A percentile compares a stretch with the other conserved stretches of the same genome.
Conservation (phyloP, 2,329 filamentous ascomycete genomes). For the Diaporthe nobilis region DNA sequence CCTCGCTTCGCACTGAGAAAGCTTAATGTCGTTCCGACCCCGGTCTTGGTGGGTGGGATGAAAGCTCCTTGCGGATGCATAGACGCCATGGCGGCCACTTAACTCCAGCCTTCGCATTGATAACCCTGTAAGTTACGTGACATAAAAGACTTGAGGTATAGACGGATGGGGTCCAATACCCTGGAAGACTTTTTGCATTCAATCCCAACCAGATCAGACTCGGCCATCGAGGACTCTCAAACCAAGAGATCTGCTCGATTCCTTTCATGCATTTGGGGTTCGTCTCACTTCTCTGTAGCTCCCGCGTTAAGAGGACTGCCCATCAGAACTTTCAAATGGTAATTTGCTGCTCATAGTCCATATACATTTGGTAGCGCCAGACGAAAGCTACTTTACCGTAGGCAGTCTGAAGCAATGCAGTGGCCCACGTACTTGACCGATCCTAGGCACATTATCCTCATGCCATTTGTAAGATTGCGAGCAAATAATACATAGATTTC, state of each 20-base stretch:
- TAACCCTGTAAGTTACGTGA: conserved; percentile 3
- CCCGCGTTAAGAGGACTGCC: neutral
- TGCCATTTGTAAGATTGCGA: neutral
- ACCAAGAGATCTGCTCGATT: too few species aligned
- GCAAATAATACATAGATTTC: neutral
- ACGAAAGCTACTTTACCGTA: too few species aligned
- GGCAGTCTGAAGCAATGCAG: neutral
- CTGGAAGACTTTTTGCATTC: neutral
- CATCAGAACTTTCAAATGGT: neutral
- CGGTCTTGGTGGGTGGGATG: conserved; percentile 18
- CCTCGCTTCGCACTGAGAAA: neutral
- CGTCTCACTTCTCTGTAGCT: neutral
- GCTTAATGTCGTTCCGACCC: conserved; percentile 4
- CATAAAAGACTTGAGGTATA: neutral
- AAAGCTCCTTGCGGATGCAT: neutral
- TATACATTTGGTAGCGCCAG: too few species aligned
- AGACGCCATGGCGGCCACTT: neutral
- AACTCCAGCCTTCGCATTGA: neutral
- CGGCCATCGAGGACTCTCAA: neutral
- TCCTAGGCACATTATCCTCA: neutral
- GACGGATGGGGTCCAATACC: neutral
- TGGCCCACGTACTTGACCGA: neutral
- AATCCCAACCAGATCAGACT: neutral
- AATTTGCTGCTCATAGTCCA: neutral
- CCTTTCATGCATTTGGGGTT: neutral